phyloP scores from a whole-genome alignment of 2,329 filamentous ascomycete species.

The Tolypocladium endophyticum region DNA sequence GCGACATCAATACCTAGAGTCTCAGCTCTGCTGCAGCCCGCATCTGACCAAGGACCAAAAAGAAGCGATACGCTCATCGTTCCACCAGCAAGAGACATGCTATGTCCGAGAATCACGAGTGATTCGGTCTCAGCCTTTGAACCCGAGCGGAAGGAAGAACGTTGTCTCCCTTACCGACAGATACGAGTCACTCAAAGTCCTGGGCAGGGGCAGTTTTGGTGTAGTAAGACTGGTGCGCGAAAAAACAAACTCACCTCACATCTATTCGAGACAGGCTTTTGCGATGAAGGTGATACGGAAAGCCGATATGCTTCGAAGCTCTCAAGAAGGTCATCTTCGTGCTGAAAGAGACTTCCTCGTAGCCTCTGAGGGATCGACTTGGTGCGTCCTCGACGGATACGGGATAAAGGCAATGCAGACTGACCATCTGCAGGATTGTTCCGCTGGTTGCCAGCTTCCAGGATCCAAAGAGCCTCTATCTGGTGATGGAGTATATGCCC shows the following conservation, averaged over 20 bases:
- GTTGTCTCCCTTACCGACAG: slow-evolving; percentile 12
- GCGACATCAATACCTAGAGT: slow-evolving; percentile 23
- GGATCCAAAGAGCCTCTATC: slow-evolving; percentile 71
- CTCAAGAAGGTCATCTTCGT: slow-evolving; percentile 84
- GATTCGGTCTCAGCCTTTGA: slow-evolving; percentile 33
- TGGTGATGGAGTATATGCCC: slow-evolving; percentile 98
- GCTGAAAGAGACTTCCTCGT: slow-evolving; percentile 90
- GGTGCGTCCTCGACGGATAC: slow-evolving; percentile 32
- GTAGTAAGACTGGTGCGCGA: slow-evolving; percentile 79
- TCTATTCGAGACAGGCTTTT: slow-evolving; percentile 48
- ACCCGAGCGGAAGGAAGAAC: slow-evolving; percentile 3
- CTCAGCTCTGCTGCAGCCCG: slow-evolving; percentile 44
- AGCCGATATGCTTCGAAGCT: slow-evolving; percentile 80
- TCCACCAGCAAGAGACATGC: slow-evolving; percentile 57
- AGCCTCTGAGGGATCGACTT: slow-evolving; percentile 74
- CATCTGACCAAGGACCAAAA: slow-evolving; percentile 46
- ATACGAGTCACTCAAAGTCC: slow-evolving; percentile 71
- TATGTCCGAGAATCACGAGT: slow-evolving; percentile 64
- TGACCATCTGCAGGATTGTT: slow-evolving; percentile 52
- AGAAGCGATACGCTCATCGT: slow-evolving; percentile 42
- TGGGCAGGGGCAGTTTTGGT: slow-evolving; percentile 92
- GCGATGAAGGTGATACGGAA: slow-evolving; percentile 98
- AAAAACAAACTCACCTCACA: slow-evolving; percentile 25
- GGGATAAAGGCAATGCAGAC: neutral
- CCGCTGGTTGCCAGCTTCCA: slow-evolving; percentile 84